Evolutionary conservation across 805 yeast genomes (phyloP).

Genomic region (Candida stauntonica): DNA sequence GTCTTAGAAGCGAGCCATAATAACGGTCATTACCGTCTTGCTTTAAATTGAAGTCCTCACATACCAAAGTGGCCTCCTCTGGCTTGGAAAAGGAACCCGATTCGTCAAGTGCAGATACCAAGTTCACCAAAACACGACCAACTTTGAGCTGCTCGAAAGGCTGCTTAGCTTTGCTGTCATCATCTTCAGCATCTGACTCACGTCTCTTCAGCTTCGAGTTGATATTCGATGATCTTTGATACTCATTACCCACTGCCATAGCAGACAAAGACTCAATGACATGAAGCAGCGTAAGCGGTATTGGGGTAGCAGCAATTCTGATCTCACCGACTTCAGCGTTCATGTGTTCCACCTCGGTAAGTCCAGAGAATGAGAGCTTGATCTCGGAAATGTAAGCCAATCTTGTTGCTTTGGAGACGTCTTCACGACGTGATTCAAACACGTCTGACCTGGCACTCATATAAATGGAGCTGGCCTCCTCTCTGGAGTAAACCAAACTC

Average conservation of each 20-base stretch:
- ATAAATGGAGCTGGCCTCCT: constrained; percentile 66
- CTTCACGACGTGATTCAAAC: constrained; percentile 24
- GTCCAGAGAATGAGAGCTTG: constrained; percentile 45
- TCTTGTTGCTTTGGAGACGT: constrained; percentile 11
- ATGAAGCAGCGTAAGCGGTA: constrained; percentile 24
- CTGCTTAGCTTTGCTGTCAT: not conserved
- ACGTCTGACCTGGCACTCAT: constrained; percentile 74
- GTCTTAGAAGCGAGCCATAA: constrained; percentile 45
- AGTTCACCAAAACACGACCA: constrained; percentile 34
- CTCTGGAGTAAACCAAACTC: constrained; percentile 63
- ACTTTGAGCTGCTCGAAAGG: constrained; percentile 39
- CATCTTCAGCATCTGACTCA: not conserved
- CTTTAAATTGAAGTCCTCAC: constrained; percentile 34
- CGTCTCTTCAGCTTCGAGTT: not conserved
- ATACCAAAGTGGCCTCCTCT: constrained; percentile 27
- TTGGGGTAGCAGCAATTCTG: constrained; percentile 37
- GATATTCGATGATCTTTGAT: constrained; percentile 11
- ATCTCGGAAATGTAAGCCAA: constrained; percentile 31
- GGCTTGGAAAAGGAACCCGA: constrained; percentile 40
- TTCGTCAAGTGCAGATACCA: constrained; percentile 41
- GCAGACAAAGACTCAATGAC: constrained; percentile 25
- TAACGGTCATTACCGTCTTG: constrained; percentile 39
- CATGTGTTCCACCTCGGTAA: constrained; percentile 30
- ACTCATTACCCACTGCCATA: constrained; percentile 8
- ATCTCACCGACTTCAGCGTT: constrained; percentile 34